Evolutionary conservation across 1,284 basidiomycete genomes (phyloP).

Genomic region (Moniliella sp.): DNA sequence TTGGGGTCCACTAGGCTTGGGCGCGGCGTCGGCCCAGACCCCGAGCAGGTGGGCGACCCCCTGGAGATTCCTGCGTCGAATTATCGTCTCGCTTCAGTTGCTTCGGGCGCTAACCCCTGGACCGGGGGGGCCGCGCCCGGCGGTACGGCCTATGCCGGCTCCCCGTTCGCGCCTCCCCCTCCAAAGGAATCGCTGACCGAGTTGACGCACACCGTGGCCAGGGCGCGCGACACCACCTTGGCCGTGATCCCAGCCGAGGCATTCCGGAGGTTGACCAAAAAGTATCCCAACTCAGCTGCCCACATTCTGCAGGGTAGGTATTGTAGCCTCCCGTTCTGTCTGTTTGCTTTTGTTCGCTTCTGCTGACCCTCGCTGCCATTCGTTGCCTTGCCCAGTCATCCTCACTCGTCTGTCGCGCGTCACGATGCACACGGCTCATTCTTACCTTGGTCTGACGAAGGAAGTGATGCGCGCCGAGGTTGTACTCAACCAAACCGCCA

Average conservation of each 20-base stretch:
- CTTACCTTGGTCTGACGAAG: slow-evolving; percentile 77
- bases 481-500: slow-evolving; percentile 83
- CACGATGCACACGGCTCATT: slow-evolving; percentile 81
- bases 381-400: slow-evolving; percentile 42
- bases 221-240: slow-evolving; percentile 55
- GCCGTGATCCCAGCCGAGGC: slow-evolving; percentile 98
- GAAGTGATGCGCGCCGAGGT: slow-evolving; percentile 91
- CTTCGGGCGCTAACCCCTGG: no score
- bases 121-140: no score
- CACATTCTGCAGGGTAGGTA: slow-evolving; percentile 59
- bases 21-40: no score
- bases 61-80: no score
- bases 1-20: no score
- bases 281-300: slow-evolving; percentile 84
- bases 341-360: not conserved
- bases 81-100: no score
- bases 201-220: not conserved
- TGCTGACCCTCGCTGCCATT: not conserved
- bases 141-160: no score
- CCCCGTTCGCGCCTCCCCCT: no score
- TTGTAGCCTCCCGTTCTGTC: not conserved
- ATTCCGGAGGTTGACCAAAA: slow-evolving; percentile 67
- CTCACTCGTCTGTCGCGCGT: slow-evolving; percentile 85
- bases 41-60: no score
- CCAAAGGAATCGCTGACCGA: no score